A percentile compares a stretch with the other conserved stretches of the same genome.
These are phyloP conservation scores for Batkoa obscura DNA, from an alignment of 371 early-diverging fungal genomes.

Conservation along the genomic window DNA sequence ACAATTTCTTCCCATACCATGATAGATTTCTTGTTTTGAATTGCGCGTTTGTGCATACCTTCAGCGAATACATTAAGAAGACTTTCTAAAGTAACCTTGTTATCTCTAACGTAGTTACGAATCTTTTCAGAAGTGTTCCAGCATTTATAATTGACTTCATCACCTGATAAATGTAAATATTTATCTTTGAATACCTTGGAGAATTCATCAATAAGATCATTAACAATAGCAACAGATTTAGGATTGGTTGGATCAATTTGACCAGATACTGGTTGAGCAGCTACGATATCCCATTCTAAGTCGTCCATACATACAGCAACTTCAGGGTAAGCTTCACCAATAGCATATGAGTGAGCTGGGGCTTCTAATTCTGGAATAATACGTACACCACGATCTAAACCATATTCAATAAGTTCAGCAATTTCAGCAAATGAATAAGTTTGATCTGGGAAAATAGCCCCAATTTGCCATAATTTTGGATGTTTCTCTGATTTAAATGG, in stretches of 20 bases:
- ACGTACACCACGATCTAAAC: conserved; percentile 48
- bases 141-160: conserved; percentile 51
- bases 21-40: conserved; percentile 19
- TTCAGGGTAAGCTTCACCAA: conserved; percentile 16
- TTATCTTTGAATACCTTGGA: conserved; percentile 34
- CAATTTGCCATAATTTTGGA: conserved; percentile 33
- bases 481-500: conserved; percentile 32
- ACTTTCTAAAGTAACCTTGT: conserved; percentile 3
- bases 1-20: conserved; percentile 37
- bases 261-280: conserved; percentile 50
- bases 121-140: conserved; percentile 21
- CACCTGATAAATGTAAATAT: conserved; percentile 43
- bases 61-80: conserved; percentile 13
- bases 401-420: conserved; percentile 31
- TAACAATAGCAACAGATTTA: conserved; percentile 28
- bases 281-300: conserved; percentile 27
- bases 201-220: conserved; percentile 33
- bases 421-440: conserved; percentile 41
- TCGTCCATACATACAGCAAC: conserved; percentile 20
- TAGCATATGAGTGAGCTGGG: conserved; percentile 49
- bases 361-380: conserved; percentile 61
- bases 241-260: conserved; percentile 41
- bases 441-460: conserved; percentile 34
- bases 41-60: conserved; percentile 13
- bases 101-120: conserved; percentile 14